Percentiles rank a stretch among this genome's conserved stretches.
Conservation (phyloP, 2,329 filamentous ascomycete species). For the Aspergillus chevalieri region DNA sequence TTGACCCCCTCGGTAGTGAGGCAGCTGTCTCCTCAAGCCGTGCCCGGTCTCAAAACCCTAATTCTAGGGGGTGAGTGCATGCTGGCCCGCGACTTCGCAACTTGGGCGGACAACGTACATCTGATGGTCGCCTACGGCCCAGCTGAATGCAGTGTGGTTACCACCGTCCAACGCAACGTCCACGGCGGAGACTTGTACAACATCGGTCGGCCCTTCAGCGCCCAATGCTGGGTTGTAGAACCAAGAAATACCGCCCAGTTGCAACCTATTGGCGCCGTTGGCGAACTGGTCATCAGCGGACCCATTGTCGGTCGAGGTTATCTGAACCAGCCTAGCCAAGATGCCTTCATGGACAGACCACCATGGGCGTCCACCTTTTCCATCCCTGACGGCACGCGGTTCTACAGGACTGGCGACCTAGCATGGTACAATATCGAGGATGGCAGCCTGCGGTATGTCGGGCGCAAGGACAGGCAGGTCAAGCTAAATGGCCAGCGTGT, state of each 20-base stretch:
- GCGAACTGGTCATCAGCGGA: constrained; percentile 28
- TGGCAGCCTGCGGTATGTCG: constrained; percentile 14
- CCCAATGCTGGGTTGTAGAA: constrained; percentile 30
- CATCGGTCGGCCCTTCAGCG: constrained; percentile 23
- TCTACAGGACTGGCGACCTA: constrained; percentile 23
- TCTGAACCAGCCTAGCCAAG: constrained; percentile 16
- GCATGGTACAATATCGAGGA: constrained; percentile 12
- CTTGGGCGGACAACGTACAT: constrained; percentile 29
- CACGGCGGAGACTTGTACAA: constrained; percentile 22
- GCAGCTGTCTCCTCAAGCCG: constrained; percentile 29
- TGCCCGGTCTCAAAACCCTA: constrained; percentile 33
- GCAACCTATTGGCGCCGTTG: constrained; percentile 31
- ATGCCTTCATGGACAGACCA: neutral
- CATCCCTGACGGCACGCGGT: neutral
- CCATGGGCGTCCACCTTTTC: too few relatives aligned
- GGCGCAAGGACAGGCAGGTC: constrained; percentile 21
- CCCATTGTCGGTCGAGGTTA: constrained; percentile 19
- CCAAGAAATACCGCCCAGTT: constrained; percentile 28
- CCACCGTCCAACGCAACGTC: constrained; percentile 10
- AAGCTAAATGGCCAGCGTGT: constrained; percentile 22
- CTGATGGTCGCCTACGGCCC: constrained; percentile 36
- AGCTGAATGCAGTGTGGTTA: constrained; percentile 22
- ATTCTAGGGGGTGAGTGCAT: constrained; percentile 16
- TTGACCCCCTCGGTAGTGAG: constrained; percentile 53
- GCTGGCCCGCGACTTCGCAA: constrained; percentile 11